Base-by-base conservation (phyloP, 805 yeast genomes). In the Cyberlindnera subsufficiens region DNA sequence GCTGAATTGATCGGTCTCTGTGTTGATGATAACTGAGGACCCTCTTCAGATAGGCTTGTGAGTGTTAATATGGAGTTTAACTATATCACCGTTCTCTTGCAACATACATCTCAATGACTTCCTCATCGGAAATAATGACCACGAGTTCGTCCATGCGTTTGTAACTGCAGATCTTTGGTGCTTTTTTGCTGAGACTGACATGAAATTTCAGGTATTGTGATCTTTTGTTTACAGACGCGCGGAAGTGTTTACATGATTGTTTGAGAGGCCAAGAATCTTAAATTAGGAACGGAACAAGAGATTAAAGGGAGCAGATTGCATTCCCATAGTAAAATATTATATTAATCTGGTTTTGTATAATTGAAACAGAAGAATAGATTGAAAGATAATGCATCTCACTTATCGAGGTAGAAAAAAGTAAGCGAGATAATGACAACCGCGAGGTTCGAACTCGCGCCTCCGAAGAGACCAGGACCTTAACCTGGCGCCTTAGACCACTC, bases 381-480 rank as follows among this genome's bases (percentile, higher is more conserved):
- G n/a, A n/a, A n/a, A n/a, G n/a, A n/a, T n/a, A n/a, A n/a, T n/a
- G n/a, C n/a, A n/a, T n/a, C n/a, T n/a, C n/a, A n/a, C n/a, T n/a
- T n/a, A n/a, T n/a, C n/a, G n/a, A n/a, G n/a, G n/a, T n/a, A n/a
- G n/a, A 42, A 43, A 44, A 42, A 35, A 27, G 30, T 38, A 62
- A 66, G 67, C 59, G 36, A 39, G 40, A 63, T 61, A 59, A 51
- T 80, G 86, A 80, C 78, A 78, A 77, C 80, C 79, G 83, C 76
- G 86, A 81, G 86, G 78, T 80, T 80, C 85, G 86, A 80, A 80
- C 86, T 81, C 86, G 75, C 84, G 86, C 85, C 84, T 77, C 85
- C 83, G 83, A 67, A 79, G 85, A 79, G 84, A 80, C 77, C 78
- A 75, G 81, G 81, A 78, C 85, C 82, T 78, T 75, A 75, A 75